Percentiles rank a stretch among this genome's conserved stretches.
phyloP scores from a whole-genome alignment of 306 rosid species.

The Inga leiocalycina region DNA sequence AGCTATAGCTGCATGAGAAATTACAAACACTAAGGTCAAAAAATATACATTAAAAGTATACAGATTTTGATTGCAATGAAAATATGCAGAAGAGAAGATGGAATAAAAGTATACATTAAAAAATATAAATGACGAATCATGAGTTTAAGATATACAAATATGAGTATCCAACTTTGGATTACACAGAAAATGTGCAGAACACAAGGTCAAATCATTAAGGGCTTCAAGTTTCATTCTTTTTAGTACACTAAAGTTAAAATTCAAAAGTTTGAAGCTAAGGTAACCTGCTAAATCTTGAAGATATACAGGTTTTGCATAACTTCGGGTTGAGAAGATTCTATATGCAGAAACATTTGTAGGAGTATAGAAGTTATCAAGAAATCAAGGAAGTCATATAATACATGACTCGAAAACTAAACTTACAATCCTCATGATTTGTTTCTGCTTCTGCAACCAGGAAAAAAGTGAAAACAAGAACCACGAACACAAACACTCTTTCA shows the following conservation, averaged over 20 bases:
- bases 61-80: slow-evolving; percentile 10
- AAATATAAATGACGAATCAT: not conserved
- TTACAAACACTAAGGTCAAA: not conserved
- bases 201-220: not conserved
- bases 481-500: slow-evolving; percentile 24
- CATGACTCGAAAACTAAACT: slow-evolving; percentile 26
- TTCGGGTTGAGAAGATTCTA: slow-evolving; percentile 11
- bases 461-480: slow-evolving; percentile 35
- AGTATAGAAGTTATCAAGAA: slow-evolving; percentile 8
- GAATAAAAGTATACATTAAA: not conserved
- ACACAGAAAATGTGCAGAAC: slow-evolving; percentile 12
- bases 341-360: not conserved
- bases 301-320: not conserved
- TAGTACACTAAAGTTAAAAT: not conserved
- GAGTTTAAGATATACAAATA: not conserved
- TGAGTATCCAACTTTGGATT: not conserved
- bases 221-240: not conserved
- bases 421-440: slow-evolving; percentile 38
- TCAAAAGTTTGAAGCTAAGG: not conserved
- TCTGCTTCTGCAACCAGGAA: slow-evolving; percentile 29
- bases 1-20: slow-evolving; percentile 38
- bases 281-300: not conserved
- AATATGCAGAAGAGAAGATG: slow-evolving; percentile 4
- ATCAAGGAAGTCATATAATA: not conserved
- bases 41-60: not conserved